These are phyloP conservation scores for Candida xyloterini DNA, from an alignment of 805 yeast species.

Conservation along the genomic window DNA sequence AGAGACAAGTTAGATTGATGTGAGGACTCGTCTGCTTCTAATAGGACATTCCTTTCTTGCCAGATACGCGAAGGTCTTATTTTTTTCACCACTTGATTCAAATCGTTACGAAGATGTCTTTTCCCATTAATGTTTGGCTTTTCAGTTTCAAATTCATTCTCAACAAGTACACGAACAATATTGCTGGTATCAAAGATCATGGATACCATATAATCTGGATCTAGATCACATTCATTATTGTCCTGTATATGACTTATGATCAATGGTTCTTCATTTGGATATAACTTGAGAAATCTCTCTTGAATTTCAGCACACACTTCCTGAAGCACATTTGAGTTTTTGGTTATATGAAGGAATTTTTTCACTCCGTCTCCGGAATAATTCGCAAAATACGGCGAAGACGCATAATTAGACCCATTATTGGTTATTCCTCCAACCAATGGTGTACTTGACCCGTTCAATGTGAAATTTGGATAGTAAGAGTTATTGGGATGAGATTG, in stretches of 20 bases:
- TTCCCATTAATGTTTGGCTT: constrained; percentile 16
- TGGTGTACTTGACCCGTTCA: constrained; percentile 31
- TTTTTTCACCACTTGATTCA: constrained; percentile 32
- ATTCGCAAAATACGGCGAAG: constrained; percentile 16
- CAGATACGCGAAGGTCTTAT: constrained; percentile 28
- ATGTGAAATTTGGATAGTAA: constrained; percentile 14
- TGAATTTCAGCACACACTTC: constrained; percentile 52
- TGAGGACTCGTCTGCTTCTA: constrained; percentile 2
- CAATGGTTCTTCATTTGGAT: constrained; percentile 58
- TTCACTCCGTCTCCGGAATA: constrained; percentile 15
- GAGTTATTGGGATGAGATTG: constrained; percentile 11
- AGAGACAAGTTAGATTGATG: constrained; percentile 15
- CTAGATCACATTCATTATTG: constrained; percentile 65
- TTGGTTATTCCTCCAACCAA: constrained; percentile 12
- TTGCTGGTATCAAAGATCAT: constrained; percentile 59
- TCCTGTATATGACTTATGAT: constrained; percentile 66
- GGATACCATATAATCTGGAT: constrained; percentile 66
- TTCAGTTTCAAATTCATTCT: constrained; percentile 33
- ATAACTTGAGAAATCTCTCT: constrained; percentile 56
- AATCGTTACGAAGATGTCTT: constrained; percentile 24
- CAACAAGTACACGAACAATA: constrained; percentile 44
- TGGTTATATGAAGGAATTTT: constrained; percentile 65
- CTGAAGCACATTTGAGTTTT: constrained; percentile 42
- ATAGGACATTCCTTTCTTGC: constrained; percentile 11
- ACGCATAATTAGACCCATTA: constrained; percentile 7